Evolutionary conservation across 2,329 filamentous ascomycete genomes (phyloP).

Genomic region (Xylaria sp.): DNA sequence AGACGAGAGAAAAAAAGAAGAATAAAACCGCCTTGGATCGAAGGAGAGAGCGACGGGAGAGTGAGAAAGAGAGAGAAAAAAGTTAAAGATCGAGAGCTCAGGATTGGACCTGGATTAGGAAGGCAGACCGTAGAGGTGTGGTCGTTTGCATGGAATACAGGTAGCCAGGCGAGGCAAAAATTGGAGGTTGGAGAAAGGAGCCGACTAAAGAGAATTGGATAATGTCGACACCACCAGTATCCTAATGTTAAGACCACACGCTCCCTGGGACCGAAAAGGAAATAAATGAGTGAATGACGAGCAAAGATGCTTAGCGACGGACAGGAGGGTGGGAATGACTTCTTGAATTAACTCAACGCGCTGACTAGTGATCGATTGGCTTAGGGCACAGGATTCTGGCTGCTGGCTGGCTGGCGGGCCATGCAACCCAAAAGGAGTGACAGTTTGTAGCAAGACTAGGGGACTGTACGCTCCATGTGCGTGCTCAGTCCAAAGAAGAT

Average conservation of each 20-base stretch:
- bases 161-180: conserved; percentile 40
- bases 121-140: conserved; percentile 40
- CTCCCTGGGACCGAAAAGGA: conserved; percentile 40
- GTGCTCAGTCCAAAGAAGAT: conserved; percentile 22
- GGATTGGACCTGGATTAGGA: conserved; percentile 42
- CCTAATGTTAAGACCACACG: conserved; percentile 44
- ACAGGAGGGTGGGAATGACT: conserved; percentile 45
- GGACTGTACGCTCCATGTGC: conserved; percentile 15
- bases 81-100: conserved; percentile 35
- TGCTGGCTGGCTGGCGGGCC: conserved; percentile 46
- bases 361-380: conserved; percentile 49
- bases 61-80: conserved; percentile 28
- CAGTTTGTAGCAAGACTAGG: conserved; percentile 21
- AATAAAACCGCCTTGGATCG: conserved; percentile 25
- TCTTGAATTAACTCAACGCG: conserved; percentile 46
- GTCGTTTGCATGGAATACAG: conserved; percentile 43
- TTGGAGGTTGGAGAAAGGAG: conserved; percentile 41
- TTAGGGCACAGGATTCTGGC: conserved; percentile 41
- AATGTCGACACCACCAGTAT: conserved; percentile 38
- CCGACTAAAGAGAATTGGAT: conserved; percentile 41
- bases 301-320: conserved; percentile 39
- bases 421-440: conserved; percentile 49
- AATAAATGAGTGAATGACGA: conserved; percentile 43
- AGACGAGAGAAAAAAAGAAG: conserved; percentile 14
- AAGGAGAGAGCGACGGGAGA: conserved; percentile 39